Base-by-base conservation (phyloP, 2,329 filamentous ascomycete genomes). In the Fusarium tricinctum region DNA sequence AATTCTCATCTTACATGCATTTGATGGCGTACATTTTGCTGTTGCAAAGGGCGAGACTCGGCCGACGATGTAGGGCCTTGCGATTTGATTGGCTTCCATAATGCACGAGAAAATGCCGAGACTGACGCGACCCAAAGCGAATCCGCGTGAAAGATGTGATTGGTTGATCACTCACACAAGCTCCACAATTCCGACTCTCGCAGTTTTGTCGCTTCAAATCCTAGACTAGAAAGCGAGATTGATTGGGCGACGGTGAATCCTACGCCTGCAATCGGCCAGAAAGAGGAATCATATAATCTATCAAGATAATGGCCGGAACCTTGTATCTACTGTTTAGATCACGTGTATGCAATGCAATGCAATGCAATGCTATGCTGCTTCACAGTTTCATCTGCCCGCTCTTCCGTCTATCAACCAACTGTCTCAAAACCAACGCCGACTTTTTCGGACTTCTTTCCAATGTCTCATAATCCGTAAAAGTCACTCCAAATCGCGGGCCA, bases 391-490 rank as follows among this genome's bases (percentile, higher is more conserved):
- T 33, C 30, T 33, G 30, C 12, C 30, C 30, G 14, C 14, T 33
- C 6, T 43, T 8, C 7, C 19, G 49, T 45, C 0, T n/a, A 32
- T 15, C 6, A 0, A 32, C 32, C 12, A 3, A n/a, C 39, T 28
- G 9, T 10, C 3, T 15, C 5, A 8, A 22, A 4, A n/a, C n/a
- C 7, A 33, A 8, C 8, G 10, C 13, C 2, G 68, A 71, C 14
- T 66, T 63, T 46, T 71, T 71, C 0, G 68, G 68, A 2, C 64
- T 66, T 9, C 64, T 30, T 32, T 66, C 61, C 2, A 70, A 39
- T 1, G 67, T 70, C 19, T 63, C 47, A 22, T 68, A 70, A 8
- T 71, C 64, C 0, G 56, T 66, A n/a, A 55, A 60, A 0, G 67
- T 70, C 0, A 71, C 64, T 0, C 68, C 67, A 15, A 71, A 71